Conservation (phyloP, 345 rosid genomes). For the Dovyalis caffra region DNA sequence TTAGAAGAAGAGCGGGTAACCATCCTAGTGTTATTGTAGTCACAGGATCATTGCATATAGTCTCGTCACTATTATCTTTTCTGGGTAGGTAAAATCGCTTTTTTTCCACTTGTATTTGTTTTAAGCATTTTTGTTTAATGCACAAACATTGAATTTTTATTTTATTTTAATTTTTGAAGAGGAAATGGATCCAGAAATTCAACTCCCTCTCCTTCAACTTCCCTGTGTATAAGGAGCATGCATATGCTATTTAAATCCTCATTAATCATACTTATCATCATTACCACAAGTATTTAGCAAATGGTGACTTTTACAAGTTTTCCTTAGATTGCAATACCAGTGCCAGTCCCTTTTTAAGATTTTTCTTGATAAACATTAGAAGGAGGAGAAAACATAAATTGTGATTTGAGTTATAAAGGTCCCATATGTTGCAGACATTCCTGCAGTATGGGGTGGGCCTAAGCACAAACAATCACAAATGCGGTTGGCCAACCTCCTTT, state of each 20-base stretch:
- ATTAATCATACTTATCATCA: too few relatives aligned
- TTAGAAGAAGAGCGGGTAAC: conserved; percentile 28
- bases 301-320: too few relatives aligned
- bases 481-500: not conserved
- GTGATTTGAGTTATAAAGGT: not conserved
- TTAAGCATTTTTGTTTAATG: not conserved
- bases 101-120: not conserved
- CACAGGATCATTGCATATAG: conserved; percentile 63
- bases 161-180: too few relatives aligned
- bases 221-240: too few relatives aligned
- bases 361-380: too few relatives aligned
- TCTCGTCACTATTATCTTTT: conserved; percentile 39
- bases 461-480: not conserved
- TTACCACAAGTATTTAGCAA: too few relatives aligned
- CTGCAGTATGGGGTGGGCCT: conserved; percentile 12
- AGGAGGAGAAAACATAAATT: too few relatives aligned
- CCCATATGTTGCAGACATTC: conserved; percentile 26
- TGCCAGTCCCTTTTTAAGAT: too few relatives aligned
- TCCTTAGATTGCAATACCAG: too few relatives aligned
- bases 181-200: too few relatives aligned
- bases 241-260: too few relatives aligned
- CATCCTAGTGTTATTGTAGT: conserved; percentile 39
- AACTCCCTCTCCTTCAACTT: too few relatives aligned
- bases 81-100: conserved; percentile 4
- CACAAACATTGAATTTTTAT: not conserved